Evolutionary conservation across 2,329 filamentous ascomycete species (phyloP).

Genomic region (Graphium sp.): DNA sequence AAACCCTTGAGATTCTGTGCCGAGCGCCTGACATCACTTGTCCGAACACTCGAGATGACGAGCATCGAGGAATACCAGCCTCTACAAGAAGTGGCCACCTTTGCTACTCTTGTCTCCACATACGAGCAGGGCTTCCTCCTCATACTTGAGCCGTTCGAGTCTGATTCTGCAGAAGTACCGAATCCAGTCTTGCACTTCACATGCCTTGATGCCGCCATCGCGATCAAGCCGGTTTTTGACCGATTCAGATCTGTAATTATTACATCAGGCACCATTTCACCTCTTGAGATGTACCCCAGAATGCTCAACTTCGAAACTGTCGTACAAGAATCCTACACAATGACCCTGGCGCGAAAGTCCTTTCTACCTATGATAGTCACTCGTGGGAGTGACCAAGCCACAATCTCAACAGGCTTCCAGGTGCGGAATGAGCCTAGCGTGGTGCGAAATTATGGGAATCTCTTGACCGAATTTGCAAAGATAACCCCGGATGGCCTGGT

Average conservation of each 20-base stretch:
- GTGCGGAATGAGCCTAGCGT: slow-evolving; percentile 91
- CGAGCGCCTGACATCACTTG: slow-evolving; percentile 83
- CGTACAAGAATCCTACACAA: slow-evolving; percentile 90
- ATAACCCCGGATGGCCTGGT: slow-evolving; percentile 94
- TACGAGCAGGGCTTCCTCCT: slow-evolving; percentile 94
- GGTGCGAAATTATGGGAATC: slow-evolving; percentile 89
- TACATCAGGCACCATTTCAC: slow-evolving; percentile 92
- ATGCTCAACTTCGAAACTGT: slow-evolving; percentile 92
- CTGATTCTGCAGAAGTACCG: slow-evolving; percentile 83
- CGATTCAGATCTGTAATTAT: slow-evolving; percentile 97
- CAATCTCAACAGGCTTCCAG: slow-evolving; percentile 86
- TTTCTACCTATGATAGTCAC: slow-evolving; percentile 98
- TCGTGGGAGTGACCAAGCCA: slow-evolving; percentile 80
- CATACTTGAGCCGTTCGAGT: slow-evolving; percentile 95
- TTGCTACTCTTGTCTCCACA: slow-evolving; percentile 87
- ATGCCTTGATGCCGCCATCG: slow-evolving; percentile 91
- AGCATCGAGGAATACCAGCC: slow-evolving; percentile 98
- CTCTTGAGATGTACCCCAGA: slow-evolving; percentile 96
- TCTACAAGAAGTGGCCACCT: slow-evolving; percentile 91
- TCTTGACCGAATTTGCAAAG: slow-evolving; percentile 88
- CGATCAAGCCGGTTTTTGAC: slow-evolving; percentile 94
- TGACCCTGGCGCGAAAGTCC: slow-evolving; percentile 88
- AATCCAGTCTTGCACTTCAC: slow-evolving; percentile 97
- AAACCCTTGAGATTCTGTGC: slow-evolving; percentile 92
- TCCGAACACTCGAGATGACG: slow-evolving; percentile 85